Evolutionary conservation across 768 basidiomycete genomes (phyloP), one percentile per base, ranked within the genome.

Genomic region (Lactarius quietus): DNA sequence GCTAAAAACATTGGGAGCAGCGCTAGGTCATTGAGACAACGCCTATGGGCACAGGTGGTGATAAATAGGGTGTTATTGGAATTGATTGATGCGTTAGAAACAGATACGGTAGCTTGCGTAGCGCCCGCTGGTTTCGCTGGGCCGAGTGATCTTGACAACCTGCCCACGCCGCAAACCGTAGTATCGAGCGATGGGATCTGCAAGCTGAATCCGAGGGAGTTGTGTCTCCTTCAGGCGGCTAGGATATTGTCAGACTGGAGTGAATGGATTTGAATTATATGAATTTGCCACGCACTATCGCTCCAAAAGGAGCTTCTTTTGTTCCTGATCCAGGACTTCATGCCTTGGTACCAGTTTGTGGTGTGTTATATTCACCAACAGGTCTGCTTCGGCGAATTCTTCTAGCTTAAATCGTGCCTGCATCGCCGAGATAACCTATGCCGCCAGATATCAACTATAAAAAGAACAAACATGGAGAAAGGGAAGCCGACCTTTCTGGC

Each of bases 191-290:
- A 99, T 96, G 12, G 97, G 97, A 76, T 99, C 97, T 31, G 89
- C 87, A 51, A 97, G 77, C 78, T 98, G 95, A 68, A 99, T 98
- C 28, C 97, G 92, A 56, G 97, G 97, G 62, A 99, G 82, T 73
- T 99, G 97, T 1, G 96, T 98, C 74, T 98, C 97, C 77, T 96
- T 96, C 64, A 99, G 79, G 68, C 97, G 96, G 78, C 96, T 99
- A 71, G 28, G 43, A 29, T n/a, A 14, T 45, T 57, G 36, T 69
- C 38, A 54, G 60, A 65, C 48, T 3, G 61, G 59, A 29, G 62
- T 43, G 57, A 36, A 64, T 57, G 38, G 60, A 41, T 66, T 57
- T 70, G 64, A 48, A 56, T 51, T 62, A 52, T 23, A 45, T 9
- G n/a, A 58, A 18, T 39, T 29, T 29, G 31, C 23, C 53, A 85